Base-by-base conservation (phyloP, 352 stramenopile genomes). In the Pythium vanterpoolii region DNA sequence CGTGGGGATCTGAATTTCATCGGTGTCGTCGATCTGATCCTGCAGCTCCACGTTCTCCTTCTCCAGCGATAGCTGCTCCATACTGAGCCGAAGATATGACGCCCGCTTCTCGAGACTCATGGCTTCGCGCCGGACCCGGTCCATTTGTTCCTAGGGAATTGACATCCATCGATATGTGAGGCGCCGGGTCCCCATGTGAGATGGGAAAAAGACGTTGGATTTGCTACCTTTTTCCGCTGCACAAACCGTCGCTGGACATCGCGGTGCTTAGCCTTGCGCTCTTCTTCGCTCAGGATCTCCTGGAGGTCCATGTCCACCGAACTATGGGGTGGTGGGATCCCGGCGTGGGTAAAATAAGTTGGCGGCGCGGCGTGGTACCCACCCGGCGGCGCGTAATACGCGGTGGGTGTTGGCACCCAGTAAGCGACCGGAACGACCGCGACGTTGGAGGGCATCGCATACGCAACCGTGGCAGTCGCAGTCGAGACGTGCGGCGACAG, bases 231-330 rank as follows among this genome's bases (percentile, higher is more conserved):
- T 23, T 79, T 83, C 16, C 71, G 51, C 61, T 77, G 49, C 27
- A 78, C 72, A 40, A 83, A 79, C 42, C 71, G 71, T 6, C 71
- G 66, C 51, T 83, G 74, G 26, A 79, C 71, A 16, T 68, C 71
- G 42, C 71, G 63, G 43, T 79, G 74, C 50, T 79, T 79, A 60
- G 56, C 67, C 31, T 69, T 74, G 34, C 71, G 73, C 27, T 50
- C 36, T 13, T 76, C 68, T 21, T 64, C 69, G 18, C 38, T 49
- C n/a, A 58, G 30, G 30, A 64, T 46, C 21, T 62, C 54, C 9
- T 54, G 54, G 53, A 60, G 36, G 27, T 52, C 52, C 23, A 43
- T 50, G 23, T 54, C 27, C 9, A 31, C 44, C 1, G 43, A 19
- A 9, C 42, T 45, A 9, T 18, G 33, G 5, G 19, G 43, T 11